Evolutionary conservation across 345 rosid genomes (phyloP).

Genomic region (Streptanthus diversifolius): DNA sequence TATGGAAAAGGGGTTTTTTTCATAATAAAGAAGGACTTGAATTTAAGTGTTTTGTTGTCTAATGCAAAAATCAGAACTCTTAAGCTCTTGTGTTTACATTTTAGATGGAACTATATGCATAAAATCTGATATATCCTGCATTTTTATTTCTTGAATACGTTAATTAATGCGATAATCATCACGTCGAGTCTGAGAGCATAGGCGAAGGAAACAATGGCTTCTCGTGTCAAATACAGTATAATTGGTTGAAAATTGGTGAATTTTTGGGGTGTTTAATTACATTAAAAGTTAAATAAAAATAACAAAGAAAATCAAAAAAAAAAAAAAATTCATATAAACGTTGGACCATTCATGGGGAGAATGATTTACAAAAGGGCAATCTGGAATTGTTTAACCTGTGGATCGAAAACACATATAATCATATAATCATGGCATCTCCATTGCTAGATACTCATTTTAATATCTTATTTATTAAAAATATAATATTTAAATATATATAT

Average conservation of each 20-base stretch:
- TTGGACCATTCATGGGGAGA: no score
- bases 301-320: no score
- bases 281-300: no score
- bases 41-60: neutral
- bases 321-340: neutral
- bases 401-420: no score
- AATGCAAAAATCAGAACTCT: neutral
- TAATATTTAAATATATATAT: no score
- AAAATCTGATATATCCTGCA: neutral
- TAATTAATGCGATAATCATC: neutral
- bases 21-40: slow-evolving; percentile 15
- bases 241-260: neutral
- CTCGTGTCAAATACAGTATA: neutral
- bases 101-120: neutral
- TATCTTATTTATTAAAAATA: no score
- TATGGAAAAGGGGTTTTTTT: slow-evolving; percentile 7
- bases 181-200: neutral
- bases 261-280: neutral
- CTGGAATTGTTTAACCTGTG: no score
- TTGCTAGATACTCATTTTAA: no score
- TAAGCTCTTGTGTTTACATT: neutral
- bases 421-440: no score
- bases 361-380: no score
- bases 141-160: neutral
- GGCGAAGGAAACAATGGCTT: neutral